A percentile compares a stretch with the other conserved stretches of the same genome.
These are phyloP conservation scores for Epichloe festucae DNA, from an alignment of 2,329 filamentous ascomycete genomes.

Conservation along the genomic window DNA sequence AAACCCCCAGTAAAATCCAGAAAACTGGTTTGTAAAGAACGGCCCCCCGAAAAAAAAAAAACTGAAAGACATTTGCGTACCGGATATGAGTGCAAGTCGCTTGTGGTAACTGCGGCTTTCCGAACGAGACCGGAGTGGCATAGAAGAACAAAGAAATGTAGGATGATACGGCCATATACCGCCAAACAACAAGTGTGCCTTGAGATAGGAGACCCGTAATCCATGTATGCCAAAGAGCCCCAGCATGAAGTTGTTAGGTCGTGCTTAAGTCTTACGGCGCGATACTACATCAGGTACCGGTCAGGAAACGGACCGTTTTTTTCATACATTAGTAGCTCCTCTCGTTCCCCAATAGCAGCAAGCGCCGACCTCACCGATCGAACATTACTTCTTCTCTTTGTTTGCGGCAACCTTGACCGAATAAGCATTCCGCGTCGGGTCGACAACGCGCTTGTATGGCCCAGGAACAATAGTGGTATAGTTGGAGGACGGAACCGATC, in stretches of 20 bases:
- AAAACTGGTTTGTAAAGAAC: background rate
- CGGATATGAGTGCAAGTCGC: background rate
- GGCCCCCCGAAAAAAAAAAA: background rate
- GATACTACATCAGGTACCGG: background rate
- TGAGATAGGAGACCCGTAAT: too few species aligned
- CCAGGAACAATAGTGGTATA: background rate
- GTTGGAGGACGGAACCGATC: background rate
- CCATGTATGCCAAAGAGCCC: background rate
- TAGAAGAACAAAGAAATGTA: background rate
- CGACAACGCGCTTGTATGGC: conserved; percentile 1
- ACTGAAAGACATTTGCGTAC: background rate
- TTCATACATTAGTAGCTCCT: background rate
- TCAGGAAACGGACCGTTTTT: background rate
- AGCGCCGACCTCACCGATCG: background rate
- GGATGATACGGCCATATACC: background rate
- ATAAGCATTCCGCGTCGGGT: background rate
- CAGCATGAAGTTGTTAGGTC: background rate
- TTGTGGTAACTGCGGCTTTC: background rate
- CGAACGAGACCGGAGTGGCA: background rate
- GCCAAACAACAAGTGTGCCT: background rate
- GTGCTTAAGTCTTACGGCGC: background rate
- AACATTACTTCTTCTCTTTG: background rate
- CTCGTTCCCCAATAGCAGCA: background rate
- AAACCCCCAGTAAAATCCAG: background rate
- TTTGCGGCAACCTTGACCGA: background rate